Percentiles rank a stretch among this genome's conserved stretches.
phyloP scores from a whole-genome alignment of 208 protist genomes.

The Trichomonas gallinae region DNA sequence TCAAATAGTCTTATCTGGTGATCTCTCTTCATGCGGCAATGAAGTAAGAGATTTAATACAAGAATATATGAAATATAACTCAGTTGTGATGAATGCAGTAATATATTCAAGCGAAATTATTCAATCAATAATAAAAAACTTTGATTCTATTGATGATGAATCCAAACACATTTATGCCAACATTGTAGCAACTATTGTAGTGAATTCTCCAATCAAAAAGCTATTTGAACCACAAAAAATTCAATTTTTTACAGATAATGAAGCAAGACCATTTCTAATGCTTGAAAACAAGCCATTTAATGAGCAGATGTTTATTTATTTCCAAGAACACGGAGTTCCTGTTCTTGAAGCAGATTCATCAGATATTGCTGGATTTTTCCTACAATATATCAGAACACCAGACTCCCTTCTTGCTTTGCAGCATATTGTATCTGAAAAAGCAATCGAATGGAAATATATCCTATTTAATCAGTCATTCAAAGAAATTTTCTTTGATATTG shows the following conservation, averaged over 20 bases:
- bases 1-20: not conserved
- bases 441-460: not conserved
- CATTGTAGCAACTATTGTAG: not conserved
- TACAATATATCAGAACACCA: not conserved
- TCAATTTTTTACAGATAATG: not conserved
- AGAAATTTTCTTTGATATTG: not conserved
- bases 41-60: not conserved
- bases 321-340: not conserved
- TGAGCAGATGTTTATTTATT: not conserved
- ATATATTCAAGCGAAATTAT: not conserved
- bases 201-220: not conserved
- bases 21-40: not conserved
- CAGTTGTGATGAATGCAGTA: not conserved
- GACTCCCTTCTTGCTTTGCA: not conserved
- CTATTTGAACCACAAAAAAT: not conserved
- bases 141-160: not conserved
- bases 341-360: not conserved
- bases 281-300: not conserved
- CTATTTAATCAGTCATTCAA: not conserved
- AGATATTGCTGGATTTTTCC: not conserved
- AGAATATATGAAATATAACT: not conserved
- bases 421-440: not conserved
- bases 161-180: not conserved
- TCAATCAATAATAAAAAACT: not conserved
- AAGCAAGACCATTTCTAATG: not conserved